A percentile compares a stretch with the other conserved stretches of the same genome.
Evolutionary conservation across 2,329 filamentous ascomycete genomes (phyloP).

Genomic region (Colletotrichum simmondsii): DNA sequence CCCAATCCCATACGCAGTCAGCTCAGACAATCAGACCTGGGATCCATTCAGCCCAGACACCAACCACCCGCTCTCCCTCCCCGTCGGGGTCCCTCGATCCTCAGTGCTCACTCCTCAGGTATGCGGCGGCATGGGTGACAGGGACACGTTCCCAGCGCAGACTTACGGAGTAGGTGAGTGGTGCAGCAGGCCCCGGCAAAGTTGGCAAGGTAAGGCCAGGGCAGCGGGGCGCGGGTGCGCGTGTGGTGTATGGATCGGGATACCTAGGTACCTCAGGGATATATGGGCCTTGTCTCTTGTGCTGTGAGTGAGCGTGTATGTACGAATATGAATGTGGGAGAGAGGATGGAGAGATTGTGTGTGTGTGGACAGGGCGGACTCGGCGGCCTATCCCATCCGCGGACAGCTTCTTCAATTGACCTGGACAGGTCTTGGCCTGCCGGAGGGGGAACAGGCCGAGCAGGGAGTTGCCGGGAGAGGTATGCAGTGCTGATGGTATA

Average conservation of each 20-base stretch:
- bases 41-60: background rate
- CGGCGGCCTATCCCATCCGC: conserved; percentile 6
- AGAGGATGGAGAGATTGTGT: background rate
- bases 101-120: background rate
- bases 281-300: background rate
- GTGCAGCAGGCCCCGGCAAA: background rate
- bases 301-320: conserved; percentile 16
- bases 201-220: conserved; percentile 17
- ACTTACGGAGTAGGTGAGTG: background rate
- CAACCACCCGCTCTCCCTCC: background rate
- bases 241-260: conserved; percentile 8
- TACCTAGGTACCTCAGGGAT: background rate
- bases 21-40: background rate
- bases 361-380: conserved; percentile 25
- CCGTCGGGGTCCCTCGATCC: background rate
- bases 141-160: conserved; percentile 10
- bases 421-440: conserved; percentile 10
- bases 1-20: background rate
- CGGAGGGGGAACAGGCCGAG: conserved; percentile 18
- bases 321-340: conserved; percentile 4
- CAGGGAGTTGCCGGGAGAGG: background rate
- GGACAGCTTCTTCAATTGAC: background rate
- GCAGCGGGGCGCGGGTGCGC: conserved; percentile 9
- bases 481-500: background rate
- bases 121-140: conserved; percentile 6